Percentiles rank a stretch among this genome's conserved stretches.
Evolutionary conservation across 2,329 filamentous ascomycete species (phyloP).

Genomic region (Aspergillus fijiensis): DNA sequence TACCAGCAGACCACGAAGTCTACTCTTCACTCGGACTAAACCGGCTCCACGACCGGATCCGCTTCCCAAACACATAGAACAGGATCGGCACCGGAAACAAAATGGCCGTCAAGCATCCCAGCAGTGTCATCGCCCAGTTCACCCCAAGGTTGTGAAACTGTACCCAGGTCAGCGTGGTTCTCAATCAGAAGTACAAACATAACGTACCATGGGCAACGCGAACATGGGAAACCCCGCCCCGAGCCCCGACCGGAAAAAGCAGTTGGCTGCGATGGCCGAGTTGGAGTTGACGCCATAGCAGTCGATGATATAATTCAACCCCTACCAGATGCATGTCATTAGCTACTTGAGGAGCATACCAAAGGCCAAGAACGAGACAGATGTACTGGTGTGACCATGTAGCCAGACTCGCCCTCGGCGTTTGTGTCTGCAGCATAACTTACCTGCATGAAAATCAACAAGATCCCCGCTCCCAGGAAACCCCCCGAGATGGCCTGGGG

Average conservation of each 20-base stretch:
- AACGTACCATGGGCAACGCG: slow-evolving; percentile 18
- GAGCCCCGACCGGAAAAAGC: slow-evolving; percentile 28
- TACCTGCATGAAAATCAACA: slow-evolving; percentile 40
- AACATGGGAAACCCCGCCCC: slow-evolving; percentile 34
- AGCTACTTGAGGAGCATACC: no score
- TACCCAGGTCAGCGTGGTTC: background rate
- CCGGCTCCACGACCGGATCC: slow-evolving; percentile 42
- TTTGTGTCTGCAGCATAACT: no score
- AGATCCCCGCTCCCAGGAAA: slow-evolving; percentile 44
- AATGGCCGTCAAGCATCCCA: slow-evolving; percentile 27
- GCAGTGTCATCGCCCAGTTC: slow-evolving; percentile 29
- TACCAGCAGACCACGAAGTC: background rate
- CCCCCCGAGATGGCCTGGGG: slow-evolving; percentile 48
- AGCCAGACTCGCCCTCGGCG: no score
- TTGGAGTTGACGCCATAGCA: slow-evolving; percentile 34
- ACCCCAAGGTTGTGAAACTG: slow-evolving; percentile 32
- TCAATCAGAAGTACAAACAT: background rate
- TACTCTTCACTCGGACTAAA: slow-evolving; percentile 24
- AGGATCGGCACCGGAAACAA: slow-evolving; percentile 45
- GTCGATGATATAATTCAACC: slow-evolving; percentile 38
- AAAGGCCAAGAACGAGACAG: background rate
- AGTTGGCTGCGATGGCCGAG: slow-evolving; percentile 36
- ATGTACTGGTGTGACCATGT: no score
- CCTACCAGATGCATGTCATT: slow-evolving; percentile 5
- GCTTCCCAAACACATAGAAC: slow-evolving; percentile 45